Base-by-base conservation (phyloP, 768 basidiomycete species). In the Pisolithus albus region DNA sequence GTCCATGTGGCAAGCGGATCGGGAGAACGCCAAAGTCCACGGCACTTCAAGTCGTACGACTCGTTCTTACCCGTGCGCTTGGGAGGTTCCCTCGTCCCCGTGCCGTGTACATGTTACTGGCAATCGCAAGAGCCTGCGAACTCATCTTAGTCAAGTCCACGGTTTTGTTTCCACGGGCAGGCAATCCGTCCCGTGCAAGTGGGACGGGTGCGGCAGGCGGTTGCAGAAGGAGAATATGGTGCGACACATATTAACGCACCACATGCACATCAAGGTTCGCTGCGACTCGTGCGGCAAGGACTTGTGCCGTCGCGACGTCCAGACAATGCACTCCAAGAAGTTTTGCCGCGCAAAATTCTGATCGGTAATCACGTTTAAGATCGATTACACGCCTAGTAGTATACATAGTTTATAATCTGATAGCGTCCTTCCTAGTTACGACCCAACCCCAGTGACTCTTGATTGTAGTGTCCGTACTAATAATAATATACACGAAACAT, bases 221-320 rank as follows among this genome's bases (percentile, higher is more conserved):
- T 7, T 64, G 7, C 60, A 56, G 28, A 34, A 49, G 11, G 62
- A 64, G 32, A 64, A 34, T 11, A 21, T 64, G 3, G 50, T 61
- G 0, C 51, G 63, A 8, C 63, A 64, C 19, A 56, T 64, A 5
- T 16, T 58, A 1, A n/a, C 52, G 0, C 7, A 50, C 23, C 63
- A 64, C 36, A 34, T 64, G 16, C 49, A 24, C 2, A 46, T 58
- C 11, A 49, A 47, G 39, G 53, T 55, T 41, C 1, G 0, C 4
- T 64, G 63, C 36, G 10, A 0, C 1, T n/a, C 1, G 1, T 64
- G 63, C 37, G 54, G 58, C 1, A 1, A 52, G 4, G 5, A 24
- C 10, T 55, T 64, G 26, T 62, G 63, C 41, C 62, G 63, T 4
- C 28, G 40, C 8, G 63, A 64, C 32, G 63, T 64, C 46, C 50